Evolutionary conservation across 2,329 filamentous ascomycete genomes (phyloP).

Genomic region (Fonsecaea erecta): DNA sequence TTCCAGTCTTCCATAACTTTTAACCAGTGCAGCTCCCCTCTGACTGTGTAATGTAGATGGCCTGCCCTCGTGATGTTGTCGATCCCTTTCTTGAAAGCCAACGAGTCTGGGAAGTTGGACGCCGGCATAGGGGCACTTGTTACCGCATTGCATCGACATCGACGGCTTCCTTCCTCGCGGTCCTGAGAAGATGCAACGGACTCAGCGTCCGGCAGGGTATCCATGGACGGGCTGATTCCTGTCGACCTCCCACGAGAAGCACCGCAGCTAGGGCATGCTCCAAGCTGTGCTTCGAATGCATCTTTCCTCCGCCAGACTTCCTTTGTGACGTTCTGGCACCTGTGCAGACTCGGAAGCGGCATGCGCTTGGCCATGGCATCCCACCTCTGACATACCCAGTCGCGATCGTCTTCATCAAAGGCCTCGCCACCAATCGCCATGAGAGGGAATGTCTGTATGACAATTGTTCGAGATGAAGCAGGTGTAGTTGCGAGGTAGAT

Average conservation of each 20-base stretch:
- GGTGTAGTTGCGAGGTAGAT: slow-evolving; percentile 67
- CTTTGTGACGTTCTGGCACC: slow-evolving; percentile 65
- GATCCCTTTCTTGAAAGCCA: slow-evolving; percentile 23
- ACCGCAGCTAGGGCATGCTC: not conserved
- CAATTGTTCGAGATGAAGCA: slow-evolving; percentile 63
- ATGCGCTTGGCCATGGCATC: slow-evolving; percentile 62
- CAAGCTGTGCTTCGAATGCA: slow-evolving; percentile 45
- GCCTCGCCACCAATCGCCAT: slow-evolving; percentile 69
- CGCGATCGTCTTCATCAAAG: slow-evolving; percentile 61
- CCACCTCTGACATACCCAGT: slow-evolving; percentile 69
- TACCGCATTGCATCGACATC: not conserved
- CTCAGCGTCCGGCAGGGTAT: not conserved
- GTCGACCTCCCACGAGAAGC: not conserved
- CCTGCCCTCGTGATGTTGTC: slow-evolving; percentile 46
- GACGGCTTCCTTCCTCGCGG: not conserved
- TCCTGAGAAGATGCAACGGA: not conserved
- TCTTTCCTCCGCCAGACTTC: slow-evolving; percentile 70
- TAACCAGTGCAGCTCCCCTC: slow-evolving; percentile 68
- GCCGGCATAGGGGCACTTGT: not conserved
- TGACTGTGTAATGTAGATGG: slow-evolving; percentile 65
- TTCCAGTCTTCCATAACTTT: slow-evolving; percentile 72
- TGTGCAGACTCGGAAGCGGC: slow-evolving; percentile 69
- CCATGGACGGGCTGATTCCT: not conserved
- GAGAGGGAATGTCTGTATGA: slow-evolving; percentile 71
- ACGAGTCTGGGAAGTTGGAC: slow-evolving; percentile 20